Evolutionary conservation across 495 filamentous ascomycete genomes (phyloP), one percentile per base, ranked within the genome.

Genomic region (Neohortaea acidophila): DNA sequence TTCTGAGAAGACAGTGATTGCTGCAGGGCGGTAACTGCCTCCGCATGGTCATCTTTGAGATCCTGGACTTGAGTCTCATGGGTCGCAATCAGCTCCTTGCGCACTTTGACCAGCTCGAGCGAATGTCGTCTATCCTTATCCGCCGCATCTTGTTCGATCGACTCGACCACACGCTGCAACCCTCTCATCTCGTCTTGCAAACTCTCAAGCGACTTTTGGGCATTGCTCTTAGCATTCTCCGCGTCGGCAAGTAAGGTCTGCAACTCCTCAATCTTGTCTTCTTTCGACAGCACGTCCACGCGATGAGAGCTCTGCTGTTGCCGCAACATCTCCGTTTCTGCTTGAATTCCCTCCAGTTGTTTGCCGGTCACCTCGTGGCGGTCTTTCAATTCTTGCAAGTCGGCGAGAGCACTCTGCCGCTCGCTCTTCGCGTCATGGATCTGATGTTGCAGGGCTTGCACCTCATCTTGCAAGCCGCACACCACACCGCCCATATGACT

Each of bases 91-190:
- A 45, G 28, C 13, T 42, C 39, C 21, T 36, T 39, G n/a, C 36
- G 21, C 3, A 30, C 15, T 9, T 30, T 39, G 9, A 15, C 15
- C n/a, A 39, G 13, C 12, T n/a, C 11, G 24, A 17, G 28, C 13
- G 38, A 15, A 25, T 32, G 28, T 14, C 25, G 12, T 14, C 33
- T 24, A 9, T 35, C 40, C 41, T 39, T 30, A 21, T 48, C 40
- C 36, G 19, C 25, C 4, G 15, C 29, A 3, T 36, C 36, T 10
- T 21, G 15, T 26, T 43, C n/a, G 18, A 44, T 39, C 15, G 23
- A 39, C 17, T 35, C 40, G 2, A 39, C 31, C 13, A 44, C 39
- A 8, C 31, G 39, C 26, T 40, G 45, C 30, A 48, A 33, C 2
- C 35, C 36, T 2, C n/a, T 14, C 40, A 44, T 28, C 24, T 48